Percentiles rank a stretch among this genome's conserved stretches.
Conservation (phyloP, 148 eudicot genomes). For the Rhododendron ferrugineum region DNA sequence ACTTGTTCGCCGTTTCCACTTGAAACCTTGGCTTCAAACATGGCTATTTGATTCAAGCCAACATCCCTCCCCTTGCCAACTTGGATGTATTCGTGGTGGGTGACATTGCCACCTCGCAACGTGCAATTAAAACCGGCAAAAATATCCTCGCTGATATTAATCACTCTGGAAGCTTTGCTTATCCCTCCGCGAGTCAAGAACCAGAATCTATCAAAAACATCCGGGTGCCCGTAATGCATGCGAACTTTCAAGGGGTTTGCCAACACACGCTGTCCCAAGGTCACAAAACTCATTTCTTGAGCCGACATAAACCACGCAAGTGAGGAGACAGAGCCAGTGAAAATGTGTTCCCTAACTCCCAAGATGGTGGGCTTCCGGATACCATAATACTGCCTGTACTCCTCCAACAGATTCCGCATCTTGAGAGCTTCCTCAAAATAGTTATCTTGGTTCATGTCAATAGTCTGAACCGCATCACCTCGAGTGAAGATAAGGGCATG, state of each 20-base stretch:
- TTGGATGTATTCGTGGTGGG: conserved; percentile 90
- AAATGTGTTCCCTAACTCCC: conserved; percentile 89
- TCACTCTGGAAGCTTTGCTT: conserved; percentile 86
- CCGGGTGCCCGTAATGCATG: conserved; percentile 97
- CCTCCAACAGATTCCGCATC: conserved; percentile 84
- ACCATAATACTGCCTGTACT: conserved; percentile 64
- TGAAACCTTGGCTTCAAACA: conserved; percentile 92
- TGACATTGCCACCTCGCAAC: conserved; percentile 81
- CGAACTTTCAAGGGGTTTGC: conserved; percentile 88
- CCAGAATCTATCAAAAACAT: conserved; percentile 94
- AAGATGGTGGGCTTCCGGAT: conserved; percentile 82
- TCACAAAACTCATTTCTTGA: conserved; percentile 91
- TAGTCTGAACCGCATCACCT: conserved; percentile 93
- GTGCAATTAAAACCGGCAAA: conserved; percentile 97
- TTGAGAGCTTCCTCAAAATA: conserved; percentile 95
- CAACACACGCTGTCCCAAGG: conserved; percentile 91
- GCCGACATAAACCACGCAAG: conserved; percentile 98
- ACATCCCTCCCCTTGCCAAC: conserved; percentile 97
- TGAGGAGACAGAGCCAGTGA: conserved; percentile 88
- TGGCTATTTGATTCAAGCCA: conserved; percentile 82
- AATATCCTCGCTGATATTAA: conserved; percentile 91
- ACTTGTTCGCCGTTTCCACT: conserved; percentile 93
- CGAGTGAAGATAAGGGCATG: conserved; percentile 87
- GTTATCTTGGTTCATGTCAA: conserved; percentile 96
- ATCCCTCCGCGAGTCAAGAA: conserved; percentile 87